These are phyloP conservation scores for Diplodia mutila DNA, from an alignment of 2,329 filamentous ascomycete genomes.

Conservation along the genomic window DNA sequence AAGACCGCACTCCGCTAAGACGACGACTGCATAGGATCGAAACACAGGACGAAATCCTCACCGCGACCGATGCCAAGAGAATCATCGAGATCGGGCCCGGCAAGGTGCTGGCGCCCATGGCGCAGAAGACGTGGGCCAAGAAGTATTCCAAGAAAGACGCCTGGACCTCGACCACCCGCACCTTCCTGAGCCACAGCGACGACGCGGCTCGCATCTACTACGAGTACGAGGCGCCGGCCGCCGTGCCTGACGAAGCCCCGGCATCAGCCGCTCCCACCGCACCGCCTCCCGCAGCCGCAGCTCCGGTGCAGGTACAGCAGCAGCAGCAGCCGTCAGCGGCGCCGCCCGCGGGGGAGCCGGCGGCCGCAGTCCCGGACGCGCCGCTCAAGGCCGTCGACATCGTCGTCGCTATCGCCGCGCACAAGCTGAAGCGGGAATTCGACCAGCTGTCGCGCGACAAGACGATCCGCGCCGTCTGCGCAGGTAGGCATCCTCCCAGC, in stretches of 20 bases:
- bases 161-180: neutral
- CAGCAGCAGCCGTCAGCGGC: neutral
- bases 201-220: neutral
- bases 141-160: neutral
- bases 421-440: conserved; percentile 14
- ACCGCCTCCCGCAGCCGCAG: neutral
- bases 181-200: neutral
- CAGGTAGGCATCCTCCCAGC: neutral
- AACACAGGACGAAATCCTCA: conserved; percentile 18
- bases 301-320: neutral
- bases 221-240: neutral
- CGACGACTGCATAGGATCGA: too few relatives aligned
- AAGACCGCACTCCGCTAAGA: too few relatives aligned
- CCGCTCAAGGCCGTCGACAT: conserved; percentile 3
- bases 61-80: neutral
- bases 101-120: conserved; percentile 19
- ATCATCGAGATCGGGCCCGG: conserved; percentile 12
- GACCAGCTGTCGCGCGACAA: conserved; percentile 19
- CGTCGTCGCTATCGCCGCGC: neutral
- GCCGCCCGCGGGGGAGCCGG: too few relatives aligned
- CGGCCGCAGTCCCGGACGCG: neutral
- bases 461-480: conserved; percentile 23
- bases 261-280: neutral
- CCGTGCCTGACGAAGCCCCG: neutral
- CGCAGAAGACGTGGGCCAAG: conserved; percentile 7